Base-by-base conservation (phyloP, 257 asterid genomes). In the Lantana camara region DNA sequence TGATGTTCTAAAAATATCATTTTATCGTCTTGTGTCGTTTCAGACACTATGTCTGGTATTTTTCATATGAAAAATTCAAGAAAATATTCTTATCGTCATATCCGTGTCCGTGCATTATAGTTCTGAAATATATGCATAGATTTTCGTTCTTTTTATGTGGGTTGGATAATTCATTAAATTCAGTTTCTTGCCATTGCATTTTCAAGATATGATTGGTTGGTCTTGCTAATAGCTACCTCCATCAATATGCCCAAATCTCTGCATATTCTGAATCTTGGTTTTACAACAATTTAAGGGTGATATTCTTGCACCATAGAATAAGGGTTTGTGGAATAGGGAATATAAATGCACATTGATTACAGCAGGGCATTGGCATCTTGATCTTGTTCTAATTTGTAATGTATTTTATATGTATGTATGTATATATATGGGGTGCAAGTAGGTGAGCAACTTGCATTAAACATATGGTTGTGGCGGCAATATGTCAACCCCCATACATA, bases 401-500 rank as follows among this genome's bases (percentile, higher is more conserved):
- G 32, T 27, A 2, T 27, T 27, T 27, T 27, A 35, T 35, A 35
- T 59, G 9, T 38, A 12, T 29, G 42, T 29, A 13, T 61, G 12
- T 12, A 9, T 22, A 1, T 52, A 17, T 57, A 20, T 38, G 35
- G 13, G 37, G 16, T 3, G 47, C 24, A 58, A 63, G 79, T 61
- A 27, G 68, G 68, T 63, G 47, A 17, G 67, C 65, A 64, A 70
- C 17, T 29, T 71, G 68, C 55, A 71, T 9, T 38, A 61, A 59
- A 51, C 42, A 1, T 40, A 24, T 45, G 54, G 57, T 34, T 60
- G 69, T 60, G 77, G 70, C 29, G 52, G 75, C 60, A 67, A 54
- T 50, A 58, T 67, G 77, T 77, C 79, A 77, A 70, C 80, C 70
- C 70, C 2, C 61, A 34, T 63, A 2, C 61, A 34, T 63, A 47